These are phyloP conservation scores for Sambucus nigra DNA, from an alignment of 129 eudicot genomes.

Conservation along the genomic window DNA sequence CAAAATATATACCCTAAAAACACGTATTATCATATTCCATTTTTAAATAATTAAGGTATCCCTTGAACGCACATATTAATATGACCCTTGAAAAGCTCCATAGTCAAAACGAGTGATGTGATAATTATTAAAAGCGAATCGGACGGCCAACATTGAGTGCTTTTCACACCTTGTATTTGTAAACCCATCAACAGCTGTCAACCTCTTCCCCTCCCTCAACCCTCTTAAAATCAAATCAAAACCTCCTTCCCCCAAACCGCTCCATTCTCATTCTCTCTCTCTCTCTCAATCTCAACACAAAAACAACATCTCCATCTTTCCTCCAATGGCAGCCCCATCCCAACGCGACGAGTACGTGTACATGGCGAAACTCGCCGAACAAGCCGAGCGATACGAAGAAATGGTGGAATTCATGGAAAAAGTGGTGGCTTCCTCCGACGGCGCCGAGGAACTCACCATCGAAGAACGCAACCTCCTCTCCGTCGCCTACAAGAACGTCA, in stretches of 20 bases:
- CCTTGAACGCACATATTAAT: no score
- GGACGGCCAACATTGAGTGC: no score
- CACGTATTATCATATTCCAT: no score
- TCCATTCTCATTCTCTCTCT: neutral
- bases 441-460: constrained; percentile 61
- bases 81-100: no score
- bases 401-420: constrained; percentile 93
- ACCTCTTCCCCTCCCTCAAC: neutral
- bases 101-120: no score
- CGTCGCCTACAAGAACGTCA: constrained; percentile 85
- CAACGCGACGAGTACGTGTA: constrained; percentile 72
- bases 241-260: constrained; percentile 9
- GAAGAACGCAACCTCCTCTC: constrained; percentile 94
- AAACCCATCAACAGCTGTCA: constrained; percentile 6
- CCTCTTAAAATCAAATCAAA: neutral
- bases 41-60: no score
- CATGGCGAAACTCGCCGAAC: constrained; percentile 92
- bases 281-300: neutral
- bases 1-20: no score
- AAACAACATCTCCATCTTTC: constrained; percentile 10
- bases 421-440: constrained; percentile 62
- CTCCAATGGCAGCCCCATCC: constrained; percentile 38
- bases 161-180: no score
- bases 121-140: no score
- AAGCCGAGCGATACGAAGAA: constrained; percentile 88